Conservation (phyloP, 495 filamentous ascomycete genomes). For the Daldinia vernicosa region DNA sequence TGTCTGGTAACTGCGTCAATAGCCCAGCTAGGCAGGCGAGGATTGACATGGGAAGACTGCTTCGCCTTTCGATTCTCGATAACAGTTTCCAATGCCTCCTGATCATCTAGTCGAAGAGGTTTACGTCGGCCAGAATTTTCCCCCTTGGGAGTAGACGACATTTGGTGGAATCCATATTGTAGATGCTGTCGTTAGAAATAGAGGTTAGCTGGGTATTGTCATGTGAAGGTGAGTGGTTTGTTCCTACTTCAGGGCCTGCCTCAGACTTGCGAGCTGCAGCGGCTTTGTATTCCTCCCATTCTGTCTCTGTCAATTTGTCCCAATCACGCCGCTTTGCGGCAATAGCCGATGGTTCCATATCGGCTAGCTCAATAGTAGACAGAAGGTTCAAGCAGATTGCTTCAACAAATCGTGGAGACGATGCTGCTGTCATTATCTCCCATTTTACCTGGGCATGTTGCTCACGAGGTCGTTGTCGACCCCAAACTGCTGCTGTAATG, state of each 20-base stretch:
- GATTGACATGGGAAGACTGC: slow-evolving; percentile 21
- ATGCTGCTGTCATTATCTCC: slow-evolving; percentile 19
- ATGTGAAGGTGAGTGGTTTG: slow-evolving; percentile 4
- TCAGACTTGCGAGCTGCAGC: background rate
- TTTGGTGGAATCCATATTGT: slow-evolving; percentile 22
- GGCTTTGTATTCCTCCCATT: slow-evolving; percentile 23
- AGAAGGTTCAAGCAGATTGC: slow-evolving; percentile 27
- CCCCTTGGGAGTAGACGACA: slow-evolving; percentile 15
- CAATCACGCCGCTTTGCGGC: background rate
- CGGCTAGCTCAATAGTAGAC: slow-evolving; percentile 14
- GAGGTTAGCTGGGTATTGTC: slow-evolving; percentile 13
- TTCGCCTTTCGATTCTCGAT: slow-evolving; percentile 39
- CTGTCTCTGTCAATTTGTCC: background rate
- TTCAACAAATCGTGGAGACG: slow-evolving; percentile 25
- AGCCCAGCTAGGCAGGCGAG: slow-evolving; percentile 44
- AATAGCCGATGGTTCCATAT: slow-evolving; percentile 21
- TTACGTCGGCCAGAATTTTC: slow-evolving; percentile 14
- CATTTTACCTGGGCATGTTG: background rate
- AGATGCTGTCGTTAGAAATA: slow-evolving; percentile 32
- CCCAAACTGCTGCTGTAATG: slow-evolving; percentile 16
- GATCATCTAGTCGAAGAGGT: slow-evolving; percentile 39
- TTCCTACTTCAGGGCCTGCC: slow-evolving; percentile 38
- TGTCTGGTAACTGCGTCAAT: slow-evolving; percentile 34
- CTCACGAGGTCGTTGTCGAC: background rate
- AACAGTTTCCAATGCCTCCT: slow-evolving; percentile 38